Evolutionary conservation across 192 early-diverging fungal species (phyloP).

Genomic region (Diversispora epigaea): DNA sequence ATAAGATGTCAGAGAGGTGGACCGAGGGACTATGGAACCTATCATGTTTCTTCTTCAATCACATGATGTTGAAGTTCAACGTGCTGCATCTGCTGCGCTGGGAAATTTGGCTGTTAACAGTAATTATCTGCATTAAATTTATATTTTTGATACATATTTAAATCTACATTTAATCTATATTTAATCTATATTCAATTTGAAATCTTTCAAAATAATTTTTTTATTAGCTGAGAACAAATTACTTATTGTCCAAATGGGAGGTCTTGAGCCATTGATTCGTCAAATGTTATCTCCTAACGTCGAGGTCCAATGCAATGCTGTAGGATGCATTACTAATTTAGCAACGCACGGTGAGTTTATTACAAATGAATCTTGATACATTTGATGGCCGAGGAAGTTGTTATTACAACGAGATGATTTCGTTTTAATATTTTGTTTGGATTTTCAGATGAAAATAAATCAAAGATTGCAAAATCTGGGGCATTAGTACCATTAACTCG

Average conservation of each 20-base stretch:
- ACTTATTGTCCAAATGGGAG: conserved; percentile 80
- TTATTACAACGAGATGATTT: not conserved
- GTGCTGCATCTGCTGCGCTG: conserved; percentile 81
- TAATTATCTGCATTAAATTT: conserved; percentile 37
- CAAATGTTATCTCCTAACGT: conserved; percentile 84
- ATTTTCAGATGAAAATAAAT: conserved; percentile 79
- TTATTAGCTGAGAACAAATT: conserved; percentile 75
- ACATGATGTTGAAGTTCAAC: conserved; percentile 80
- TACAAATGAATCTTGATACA: conserved; percentile 6
- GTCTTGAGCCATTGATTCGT: conserved; percentile 79
- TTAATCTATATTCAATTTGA: conserved; percentile 3
- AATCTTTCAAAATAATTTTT: conserved; percentile 21
- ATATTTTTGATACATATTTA: no score
- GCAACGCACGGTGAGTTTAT: conserved; percentile 67
- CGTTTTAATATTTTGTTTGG: conserved; percentile 19
- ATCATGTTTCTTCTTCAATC: conserved; percentile 81
- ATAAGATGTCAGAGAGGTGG: conserved; percentile 72
- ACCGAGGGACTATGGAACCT: conserved; percentile 74
- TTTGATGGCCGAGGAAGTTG: not conserved
- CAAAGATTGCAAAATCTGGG: conserved; percentile 81
- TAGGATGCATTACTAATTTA: conserved; percentile 91
- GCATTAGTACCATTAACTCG: conserved; percentile 71
- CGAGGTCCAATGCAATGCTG: conserved; percentile 92
- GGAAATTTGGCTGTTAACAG: conserved; percentile 86
- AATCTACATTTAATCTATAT: not conserved